Base-by-base conservation (phyloP, 2,329 filamentous ascomycete genomes). In the Colletotrichum orchidophilum region DNA sequence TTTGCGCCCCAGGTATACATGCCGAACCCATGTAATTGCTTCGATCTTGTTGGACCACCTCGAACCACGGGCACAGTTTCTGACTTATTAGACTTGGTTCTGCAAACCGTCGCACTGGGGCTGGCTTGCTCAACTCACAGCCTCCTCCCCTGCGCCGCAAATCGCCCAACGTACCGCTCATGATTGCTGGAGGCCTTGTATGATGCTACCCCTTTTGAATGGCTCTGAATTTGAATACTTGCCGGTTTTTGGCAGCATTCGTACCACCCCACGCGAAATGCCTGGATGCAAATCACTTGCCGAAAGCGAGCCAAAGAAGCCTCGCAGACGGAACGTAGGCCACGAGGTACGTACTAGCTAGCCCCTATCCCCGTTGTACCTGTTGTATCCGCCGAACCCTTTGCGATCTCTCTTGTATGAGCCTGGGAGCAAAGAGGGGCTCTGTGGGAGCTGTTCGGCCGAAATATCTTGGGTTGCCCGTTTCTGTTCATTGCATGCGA, bases 1-100 rank as follows among this genome's bases (percentile, higher is more conserved):
- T 60, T 59, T 54, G 35, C 46, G 60, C 24, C 49, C 59, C 65
- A 31, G 61, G 24, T 21, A 42, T 63, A 53, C 52, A 65, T 54
- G 11, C 58, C 58, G 27, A 46, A 69, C 64, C 69, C 69, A 33
- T 42, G 69, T 58, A 61, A 54, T 31, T 46, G 46, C 65, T 68
- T 46, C 42, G 42, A 54, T 49, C 42, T 59, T 42, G 33, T 59
- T 71, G 59, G 53, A 63, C 69, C 50, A 63, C 69, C 64, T 52
- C 29, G 3, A 33, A 58, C 21, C 18, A 24, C 24, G 21, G 26
- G 49, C 49, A 24, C 49, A n/a, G 49, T 15, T 12, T 50, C 58
- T 21, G 46, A 15, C n/a, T 39, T 63, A 29, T 58, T 62, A 15
- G 50, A 21, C 42, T 54, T 60, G 52, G 53, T 63, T 59, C 46